Conservation (phyloP, 495 filamentous ascomycete species). For the Neurospora sp. region DNA sequence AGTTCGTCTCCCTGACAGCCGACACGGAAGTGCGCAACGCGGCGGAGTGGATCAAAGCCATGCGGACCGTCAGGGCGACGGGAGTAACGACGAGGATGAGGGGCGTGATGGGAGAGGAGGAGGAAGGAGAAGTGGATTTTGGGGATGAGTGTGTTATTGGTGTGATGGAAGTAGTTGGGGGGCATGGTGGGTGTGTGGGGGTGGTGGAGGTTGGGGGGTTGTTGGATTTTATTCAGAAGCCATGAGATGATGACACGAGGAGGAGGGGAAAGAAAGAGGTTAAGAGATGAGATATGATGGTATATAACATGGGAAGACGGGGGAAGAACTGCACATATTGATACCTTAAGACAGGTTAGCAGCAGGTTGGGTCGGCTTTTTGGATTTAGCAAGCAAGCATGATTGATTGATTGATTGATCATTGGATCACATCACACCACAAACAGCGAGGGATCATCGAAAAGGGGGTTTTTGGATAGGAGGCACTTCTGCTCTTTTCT, state of each 20-base stretch:
- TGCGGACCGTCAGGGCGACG: slow-evolving; percentile 9
- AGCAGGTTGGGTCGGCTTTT: neutral
- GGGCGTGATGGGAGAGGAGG: neutral
- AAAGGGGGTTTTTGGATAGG: neutral
- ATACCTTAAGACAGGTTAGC: neutral
- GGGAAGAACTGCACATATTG: neutral
- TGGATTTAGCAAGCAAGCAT: neutral
- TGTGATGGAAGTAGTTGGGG: slow-evolving; percentile 27
- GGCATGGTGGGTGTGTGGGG: slow-evolving; percentile 23
- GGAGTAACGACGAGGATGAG: slow-evolving; percentile 2
- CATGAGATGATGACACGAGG: no score
- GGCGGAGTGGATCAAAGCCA: slow-evolving; percentile 28
- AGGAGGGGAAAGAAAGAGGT: no score
- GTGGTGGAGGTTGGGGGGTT: slow-evolving; percentile 34
- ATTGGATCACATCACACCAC: neutral
- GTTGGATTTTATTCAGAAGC: slow-evolving; percentile 1
- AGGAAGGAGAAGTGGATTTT: slow-evolving; percentile 7
- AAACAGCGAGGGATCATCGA: neutral
- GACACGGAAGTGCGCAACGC: slow-evolving; percentile 32
- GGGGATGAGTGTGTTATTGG: slow-evolving; percentile 34
- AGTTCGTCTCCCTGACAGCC: slow-evolving; percentile 37
- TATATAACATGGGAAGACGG: no score
- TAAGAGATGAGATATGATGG: no score
- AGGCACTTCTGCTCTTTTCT: neutral
- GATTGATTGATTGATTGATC: neutral